Conservation (phyloP, 23 red algal species). For the Chondrus crispus region DNA sequence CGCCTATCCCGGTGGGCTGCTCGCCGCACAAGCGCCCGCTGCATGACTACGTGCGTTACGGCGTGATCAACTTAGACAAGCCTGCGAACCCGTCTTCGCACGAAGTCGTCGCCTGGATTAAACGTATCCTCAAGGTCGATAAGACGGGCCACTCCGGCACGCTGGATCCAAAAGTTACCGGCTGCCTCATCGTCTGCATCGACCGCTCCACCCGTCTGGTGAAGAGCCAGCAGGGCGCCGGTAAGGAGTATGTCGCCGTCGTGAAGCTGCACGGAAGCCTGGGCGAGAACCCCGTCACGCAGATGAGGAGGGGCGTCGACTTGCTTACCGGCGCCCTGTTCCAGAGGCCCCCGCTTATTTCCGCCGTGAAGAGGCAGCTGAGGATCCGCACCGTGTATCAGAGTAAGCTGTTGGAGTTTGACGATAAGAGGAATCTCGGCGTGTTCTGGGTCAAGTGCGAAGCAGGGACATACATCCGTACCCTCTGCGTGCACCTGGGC, state of each 20-base stretch:
- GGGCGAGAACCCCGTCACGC: slow-evolving; percentile 61
- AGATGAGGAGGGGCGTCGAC: slow-evolving; percentile 79
- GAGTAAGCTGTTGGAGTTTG: slow-evolving; percentile 84
- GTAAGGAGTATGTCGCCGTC: slow-evolving; percentile 97
- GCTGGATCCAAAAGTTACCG: slow-evolving; percentile 97
- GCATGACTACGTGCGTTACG: slow-evolving; percentile 83
- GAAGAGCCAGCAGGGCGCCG: slow-evolving; percentile 92
- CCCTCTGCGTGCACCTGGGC: slow-evolving; percentile 90
- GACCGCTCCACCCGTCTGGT: slow-evolving; percentile 95
- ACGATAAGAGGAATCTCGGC: slow-evolving; percentile 63
- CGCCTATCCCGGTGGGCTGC: slow-evolving; percentile 80
- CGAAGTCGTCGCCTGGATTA: slow-evolving; percentile 99
- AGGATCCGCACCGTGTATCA: slow-evolving; percentile 95
- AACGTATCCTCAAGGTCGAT: slow-evolving; percentile 89
- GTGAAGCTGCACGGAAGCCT: slow-evolving; percentile 75
- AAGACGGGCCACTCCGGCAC: slow-evolving; percentile 98
- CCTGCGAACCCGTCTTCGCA: slow-evolving; percentile 94
- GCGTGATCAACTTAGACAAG: slow-evolving; percentile 98
- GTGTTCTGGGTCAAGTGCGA: slow-evolving; percentile 95
- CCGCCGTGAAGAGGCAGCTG: slow-evolving; percentile 95
- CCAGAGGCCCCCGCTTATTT: slow-evolving; percentile 95
- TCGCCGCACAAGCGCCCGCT: slow-evolving; percentile 87
- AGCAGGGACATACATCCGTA: slow-evolving; percentile 98
- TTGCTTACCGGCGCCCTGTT: slow-evolving; percentile 93
- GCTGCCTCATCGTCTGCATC: slow-evolving; percentile 97